Conservation (phyloP, 169 alveolate species). For the Perkinsus marinus region DNA sequence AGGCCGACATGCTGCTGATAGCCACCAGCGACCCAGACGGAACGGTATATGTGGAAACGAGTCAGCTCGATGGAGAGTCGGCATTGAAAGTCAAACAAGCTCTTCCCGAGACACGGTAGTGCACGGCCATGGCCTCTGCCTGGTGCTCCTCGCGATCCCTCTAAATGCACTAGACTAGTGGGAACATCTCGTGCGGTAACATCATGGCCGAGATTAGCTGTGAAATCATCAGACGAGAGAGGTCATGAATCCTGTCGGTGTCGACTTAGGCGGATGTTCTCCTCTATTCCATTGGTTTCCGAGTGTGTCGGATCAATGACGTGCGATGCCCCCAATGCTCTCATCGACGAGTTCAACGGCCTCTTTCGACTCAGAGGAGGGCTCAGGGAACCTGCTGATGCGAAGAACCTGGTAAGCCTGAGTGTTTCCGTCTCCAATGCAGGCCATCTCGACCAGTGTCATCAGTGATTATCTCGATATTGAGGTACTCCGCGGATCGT, state of each 20-base stretch:
- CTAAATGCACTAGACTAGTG: too few relatives aligned
- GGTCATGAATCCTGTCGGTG: too few relatives aligned
- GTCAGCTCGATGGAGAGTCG: slow-evolving; percentile 54
- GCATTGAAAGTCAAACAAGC: slow-evolving; percentile 22
- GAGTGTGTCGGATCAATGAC: neutral
- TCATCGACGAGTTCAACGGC: too few relatives aligned
- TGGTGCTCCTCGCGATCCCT: too few relatives aligned
- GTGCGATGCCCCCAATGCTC: neutral
- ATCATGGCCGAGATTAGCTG: neutral
- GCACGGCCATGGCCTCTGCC: too few relatives aligned
- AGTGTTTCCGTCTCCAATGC: too few relatives aligned
- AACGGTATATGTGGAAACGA: slow-evolving; percentile 45
- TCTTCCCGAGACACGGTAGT: too few relatives aligned
- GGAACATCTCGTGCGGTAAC: neutral
- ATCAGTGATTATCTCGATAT: too few relatives aligned
- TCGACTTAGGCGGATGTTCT: too few relatives aligned
- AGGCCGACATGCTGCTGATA: slow-evolving; percentile 40
- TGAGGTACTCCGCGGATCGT: neutral
- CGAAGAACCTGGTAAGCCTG: neutral
- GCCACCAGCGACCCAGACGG: slow-evolving; percentile 26
- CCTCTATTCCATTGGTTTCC: too few relatives aligned
- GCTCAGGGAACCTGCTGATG: neutral
- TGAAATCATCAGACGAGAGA: too few relatives aligned
- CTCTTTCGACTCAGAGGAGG: neutral
- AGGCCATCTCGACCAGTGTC: too few relatives aligned